phyloP scores from a whole-genome alignment of 2,329 filamentous ascomycete species.

The Madurella mycetomatis region DNA sequence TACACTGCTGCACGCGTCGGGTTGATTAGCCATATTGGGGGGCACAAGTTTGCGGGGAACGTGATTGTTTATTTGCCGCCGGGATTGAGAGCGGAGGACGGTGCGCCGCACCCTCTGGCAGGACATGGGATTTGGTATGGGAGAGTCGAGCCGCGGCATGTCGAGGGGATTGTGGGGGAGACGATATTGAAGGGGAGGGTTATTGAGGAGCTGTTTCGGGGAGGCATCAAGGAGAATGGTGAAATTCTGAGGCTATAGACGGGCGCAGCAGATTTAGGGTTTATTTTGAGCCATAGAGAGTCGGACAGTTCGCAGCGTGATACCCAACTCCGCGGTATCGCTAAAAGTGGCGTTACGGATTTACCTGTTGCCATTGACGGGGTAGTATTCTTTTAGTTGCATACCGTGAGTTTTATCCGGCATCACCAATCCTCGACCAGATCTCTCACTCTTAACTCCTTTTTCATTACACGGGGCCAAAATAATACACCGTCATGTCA shows the following conservation, averaged over 20 bases:
- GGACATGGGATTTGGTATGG: conserved; percentile 81
- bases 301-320: too few relatives aligned
- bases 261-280: neutral
- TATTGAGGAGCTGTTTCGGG: conserved; percentile 67
- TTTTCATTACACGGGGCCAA: neutral
- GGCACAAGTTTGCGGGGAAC: conserved; percentile 83
- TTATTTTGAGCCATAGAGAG: neutral
- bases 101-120: conserved; percentile 52
- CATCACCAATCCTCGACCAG: neutral
- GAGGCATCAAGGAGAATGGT: conserved; percentile 56
- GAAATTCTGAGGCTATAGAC: conserved; percentile 47
- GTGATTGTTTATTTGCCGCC: conserved; percentile 76
- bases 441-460: neutral
- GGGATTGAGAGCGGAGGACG: conserved; percentile 35
- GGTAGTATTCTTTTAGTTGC: neutral
- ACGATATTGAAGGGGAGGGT: conserved; percentile 65
- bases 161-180: conserved; percentile 69
- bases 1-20: conserved; percentile 55
- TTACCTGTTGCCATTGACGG: conserved; percentile 6
- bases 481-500: neutral
- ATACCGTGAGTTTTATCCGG: neutral
- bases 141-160: conserved; percentile 67
- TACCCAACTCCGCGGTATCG: too few relatives aligned
- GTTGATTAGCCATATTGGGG: conserved; percentile 73
- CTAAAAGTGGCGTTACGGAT: neutral